phyloP scores from a whole-genome alignment of 176 grass and related monocot species.

The Miscanthus lutarioriparius region DNA sequence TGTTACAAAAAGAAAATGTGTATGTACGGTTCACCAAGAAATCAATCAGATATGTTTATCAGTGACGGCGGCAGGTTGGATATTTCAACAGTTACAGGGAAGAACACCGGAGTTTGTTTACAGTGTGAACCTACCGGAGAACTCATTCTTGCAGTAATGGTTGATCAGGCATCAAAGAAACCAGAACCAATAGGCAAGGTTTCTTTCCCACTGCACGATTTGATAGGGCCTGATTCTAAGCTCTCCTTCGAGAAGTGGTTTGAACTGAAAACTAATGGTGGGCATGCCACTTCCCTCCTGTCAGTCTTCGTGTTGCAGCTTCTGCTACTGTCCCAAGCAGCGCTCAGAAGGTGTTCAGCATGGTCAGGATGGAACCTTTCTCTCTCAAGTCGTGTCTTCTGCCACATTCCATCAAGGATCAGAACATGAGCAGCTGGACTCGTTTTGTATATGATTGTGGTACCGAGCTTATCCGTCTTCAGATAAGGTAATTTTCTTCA shows the following conservation, averaged over 20 bases:
- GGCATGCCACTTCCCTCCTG: conserved; percentile 42
- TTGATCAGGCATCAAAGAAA: conserved; percentile 46
- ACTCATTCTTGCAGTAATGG: conserved; percentile 59
- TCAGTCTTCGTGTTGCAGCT: conserved; percentile 63
- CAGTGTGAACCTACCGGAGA: conserved; percentile 79
- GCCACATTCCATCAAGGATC: conserved; percentile 46
- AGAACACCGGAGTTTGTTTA: conserved; percentile 55
- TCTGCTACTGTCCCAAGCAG: conserved; percentile 58
- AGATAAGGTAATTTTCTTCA: conserved; percentile 63
- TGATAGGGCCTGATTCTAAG: conserved; percentile 60
- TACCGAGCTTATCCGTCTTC: conserved; percentile 63
- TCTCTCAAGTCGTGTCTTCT: conserved; percentile 59
- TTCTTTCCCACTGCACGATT: conserved; percentile 68
- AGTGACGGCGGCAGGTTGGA: conserved; percentile 50
- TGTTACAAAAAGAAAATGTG: conserved; percentile 54
- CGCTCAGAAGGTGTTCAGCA: conserved; percentile 50
- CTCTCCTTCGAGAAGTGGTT: conserved; percentile 80
- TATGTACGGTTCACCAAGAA: conserved; percentile 78
- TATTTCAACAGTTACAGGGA: conserved; percentile 58
- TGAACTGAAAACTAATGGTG: conserved; percentile 58
- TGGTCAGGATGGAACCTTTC: conserved; percentile 47
- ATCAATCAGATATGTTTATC: conserved; percentile 67
- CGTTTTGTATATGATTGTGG: conserved; percentile 63
- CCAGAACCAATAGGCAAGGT: conserved; percentile 66
- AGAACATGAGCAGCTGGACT: conserved; percentile 45